phyloP scores from a whole-genome alignment of 169 alveolate genomes.

The Cryptosporidium sp. region DNA sequence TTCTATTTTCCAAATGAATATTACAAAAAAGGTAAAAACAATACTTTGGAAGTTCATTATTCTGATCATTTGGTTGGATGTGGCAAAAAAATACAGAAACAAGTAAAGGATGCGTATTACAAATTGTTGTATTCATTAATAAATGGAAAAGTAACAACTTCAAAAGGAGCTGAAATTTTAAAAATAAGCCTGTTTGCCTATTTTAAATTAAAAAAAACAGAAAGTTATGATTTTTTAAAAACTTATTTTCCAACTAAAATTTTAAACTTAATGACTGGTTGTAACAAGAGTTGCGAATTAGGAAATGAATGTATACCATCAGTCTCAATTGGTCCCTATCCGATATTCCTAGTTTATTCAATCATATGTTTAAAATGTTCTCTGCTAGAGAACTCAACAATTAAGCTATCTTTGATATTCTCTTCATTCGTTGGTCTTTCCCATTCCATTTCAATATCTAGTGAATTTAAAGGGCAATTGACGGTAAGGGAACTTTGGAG shows the following conservation, averaged over 20 bases:
- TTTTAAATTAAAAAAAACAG: constrained; percentile 61
- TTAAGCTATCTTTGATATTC: constrained; percentile 19
- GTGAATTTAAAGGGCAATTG: not conserved
- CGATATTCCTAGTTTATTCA: constrained; percentile 18
- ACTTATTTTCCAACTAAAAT: constrained; percentile 52
- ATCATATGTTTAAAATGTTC: constrained; percentile 33
- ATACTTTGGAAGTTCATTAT: constrained; percentile 37
- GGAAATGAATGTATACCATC: constrained; percentile 39
- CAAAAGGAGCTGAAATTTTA: constrained; percentile 69
- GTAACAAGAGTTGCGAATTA: constrained; percentile 58
- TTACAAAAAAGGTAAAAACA: not conserved
- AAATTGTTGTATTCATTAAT: constrained; percentile 46
- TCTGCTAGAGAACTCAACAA: not conserved
- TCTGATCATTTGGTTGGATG: constrained; percentile 71
- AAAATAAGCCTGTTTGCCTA: constrained; percentile 75
- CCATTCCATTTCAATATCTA: constrained; percentile 19
- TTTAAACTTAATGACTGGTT: constrained; percentile 76
- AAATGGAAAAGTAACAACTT: constrained; percentile 21
- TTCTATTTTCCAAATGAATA: constrained; percentile 20
- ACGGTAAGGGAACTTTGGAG: constrained; percentile 40
- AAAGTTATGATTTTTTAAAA: not conserved
- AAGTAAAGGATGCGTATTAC: constrained; percentile 69
- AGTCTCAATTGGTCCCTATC: constrained; percentile 33
- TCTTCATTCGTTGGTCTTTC: constrained; percentile 43
- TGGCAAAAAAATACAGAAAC: constrained; percentile 75